A percentile compares a stretch with the other conserved stretches of the same genome.
These are phyloP conservation scores for Boletus pseudo-olivaceus DNA, from an alignment of 768 basidiomycete genomes.

Conservation along the genomic window DNA sequence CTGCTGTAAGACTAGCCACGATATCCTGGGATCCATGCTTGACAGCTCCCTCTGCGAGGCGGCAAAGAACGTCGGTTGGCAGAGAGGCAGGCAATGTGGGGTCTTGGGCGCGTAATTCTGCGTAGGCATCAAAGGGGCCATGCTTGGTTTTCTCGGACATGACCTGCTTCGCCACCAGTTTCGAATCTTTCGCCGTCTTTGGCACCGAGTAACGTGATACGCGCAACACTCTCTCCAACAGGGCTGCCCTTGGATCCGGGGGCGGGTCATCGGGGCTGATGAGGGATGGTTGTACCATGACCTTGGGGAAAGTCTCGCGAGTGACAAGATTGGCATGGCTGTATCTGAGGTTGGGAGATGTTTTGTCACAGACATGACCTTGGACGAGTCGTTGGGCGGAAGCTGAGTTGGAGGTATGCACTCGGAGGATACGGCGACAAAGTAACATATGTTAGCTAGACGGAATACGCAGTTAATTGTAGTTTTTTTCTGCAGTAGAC, in stretches of 20 bases:
- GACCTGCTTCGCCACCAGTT: conserved; percentile 8
- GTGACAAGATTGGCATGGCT: conserved; percentile 13
- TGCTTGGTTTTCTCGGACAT: conserved; percentile 15
- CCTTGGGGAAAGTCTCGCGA: conserved; percentile 13
- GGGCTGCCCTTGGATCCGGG: conserved; percentile 6
- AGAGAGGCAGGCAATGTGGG: conserved; percentile 18
- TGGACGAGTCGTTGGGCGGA: conserved; percentile 21
- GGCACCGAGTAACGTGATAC: conserved; percentile 29
- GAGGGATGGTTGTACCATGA: neutral
- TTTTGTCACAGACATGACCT: conserved; percentile 16
- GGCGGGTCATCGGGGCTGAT: neutral
- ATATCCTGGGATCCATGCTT: conserved; percentile 30
- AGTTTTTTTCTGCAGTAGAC: neutral
- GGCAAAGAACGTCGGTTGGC: conserved; percentile 27
- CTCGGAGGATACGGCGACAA: conserved; percentile 59
- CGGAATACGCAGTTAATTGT: neutral
- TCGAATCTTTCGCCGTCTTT: conserved; percentile 11
- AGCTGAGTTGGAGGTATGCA: conserved; percentile 36
- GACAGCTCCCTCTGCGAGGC: conserved; percentile 30
- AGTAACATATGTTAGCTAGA: conserved; percentile 75
- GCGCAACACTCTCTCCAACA: conserved; percentile 27
- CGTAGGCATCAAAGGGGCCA: conserved; percentile 28
- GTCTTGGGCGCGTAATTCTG: conserved; percentile 26
- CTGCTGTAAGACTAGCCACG: conserved; percentile 39
- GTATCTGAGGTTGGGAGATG: conserved; percentile 6